Percentiles rank a stretch among this genome's conserved stretches.
Evolutionary conservation across 768 basidiomycete genomes (phyloP).

Genomic region (Leucocoprinus leucothites): DNA sequence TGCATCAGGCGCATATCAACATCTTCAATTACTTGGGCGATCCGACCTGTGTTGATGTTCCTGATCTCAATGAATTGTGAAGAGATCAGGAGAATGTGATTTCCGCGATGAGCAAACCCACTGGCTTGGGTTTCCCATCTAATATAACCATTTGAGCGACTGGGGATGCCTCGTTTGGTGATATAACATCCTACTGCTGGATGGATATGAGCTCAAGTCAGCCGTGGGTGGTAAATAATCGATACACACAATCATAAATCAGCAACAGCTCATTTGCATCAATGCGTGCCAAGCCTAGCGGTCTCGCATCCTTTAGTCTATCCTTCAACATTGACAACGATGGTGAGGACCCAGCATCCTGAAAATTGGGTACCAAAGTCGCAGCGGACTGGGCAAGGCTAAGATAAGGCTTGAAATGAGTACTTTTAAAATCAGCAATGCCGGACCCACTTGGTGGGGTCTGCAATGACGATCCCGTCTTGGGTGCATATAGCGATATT

Average conservation of each 20-base stretch:
- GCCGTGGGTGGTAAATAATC: background rate
- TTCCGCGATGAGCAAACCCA: conserved; percentile 58
- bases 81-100: conserved; percentile 71
- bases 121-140: conserved; percentile 76
- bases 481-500: conserved; percentile 65
- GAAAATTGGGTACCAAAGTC: conserved; percentile 59
- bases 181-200: conserved; percentile 77
- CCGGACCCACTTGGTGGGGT: conserved; percentile 60
- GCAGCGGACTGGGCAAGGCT: conserved; percentile 41
- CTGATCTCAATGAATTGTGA: conserved; percentile 75
- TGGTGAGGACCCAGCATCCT: conserved; percentile 32
- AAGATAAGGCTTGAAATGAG: background rate
- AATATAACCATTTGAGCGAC: conserved; percentile 58
- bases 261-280: conserved; percentile 59
- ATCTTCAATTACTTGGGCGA: conserved; percentile 84
- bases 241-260: conserved; percentile 65
- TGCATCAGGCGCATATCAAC: conserved; percentile 66
- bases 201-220: conserved; percentile 5
- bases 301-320: conserved; percentile 53
- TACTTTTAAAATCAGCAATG: background rate
- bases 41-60: conserved; percentile 54
- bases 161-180: conserved; percentile 63
- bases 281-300: conserved; percentile 64
- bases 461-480: conserved; percentile 61
- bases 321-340: conserved; percentile 52